Evolutionary conservation across 1,139 yeast genomes (phyloP).

Genomic region (Blastobotrys illinoisensis): DNA sequence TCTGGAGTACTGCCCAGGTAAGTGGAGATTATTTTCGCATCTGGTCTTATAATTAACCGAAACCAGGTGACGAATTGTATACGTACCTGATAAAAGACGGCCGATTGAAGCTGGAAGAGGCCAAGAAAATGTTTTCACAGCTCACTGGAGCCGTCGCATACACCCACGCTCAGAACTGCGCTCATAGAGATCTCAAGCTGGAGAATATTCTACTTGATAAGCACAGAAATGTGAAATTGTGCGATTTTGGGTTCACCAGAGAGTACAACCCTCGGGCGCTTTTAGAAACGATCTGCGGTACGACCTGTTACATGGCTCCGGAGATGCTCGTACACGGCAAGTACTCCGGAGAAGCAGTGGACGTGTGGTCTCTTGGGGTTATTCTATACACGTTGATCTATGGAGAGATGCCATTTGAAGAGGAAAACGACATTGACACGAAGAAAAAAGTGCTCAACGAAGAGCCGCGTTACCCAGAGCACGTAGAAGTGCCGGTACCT

Average conservation of each 20-base stretch:
- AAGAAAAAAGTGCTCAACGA: conserved; percentile 55
- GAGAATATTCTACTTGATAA: conserved; percentile 80
- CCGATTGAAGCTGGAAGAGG: conserved; percentile 46
- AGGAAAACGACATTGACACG: conserved; percentile 61
- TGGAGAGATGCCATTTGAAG: conserved; percentile 91
- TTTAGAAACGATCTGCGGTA: conserved; percentile 85
- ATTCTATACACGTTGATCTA: conserved; percentile 84
- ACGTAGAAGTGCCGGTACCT: conserved; percentile 39
- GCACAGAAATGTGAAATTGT: conserved; percentile 61
- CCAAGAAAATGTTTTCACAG: conserved; percentile 65
- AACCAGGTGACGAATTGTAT: conserved; percentile 81
- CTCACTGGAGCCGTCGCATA: conserved; percentile 77
- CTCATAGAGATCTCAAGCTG: conserved; percentile 84
- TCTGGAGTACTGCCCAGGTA: conserved; percentile 71
- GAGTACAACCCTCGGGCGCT: conserved; percentile 58
- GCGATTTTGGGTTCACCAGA: conserved; percentile 93
- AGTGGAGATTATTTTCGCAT: not conserved
- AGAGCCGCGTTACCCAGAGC: conserved; percentile 52
- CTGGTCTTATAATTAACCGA: conserved; percentile 10
- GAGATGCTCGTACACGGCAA: conserved; percentile 64
- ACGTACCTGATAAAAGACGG: conserved; percentile 54
- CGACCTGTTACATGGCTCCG: conserved; percentile 96
- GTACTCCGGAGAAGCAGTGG: conserved; percentile 77
- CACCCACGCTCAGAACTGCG: conserved; percentile 74
- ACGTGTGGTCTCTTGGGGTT: conserved; percentile 90